Evolutionary conservation across 495 filamentous ascomycete species (phyloP).

Genomic region (Penicillium waksmanii): DNA sequence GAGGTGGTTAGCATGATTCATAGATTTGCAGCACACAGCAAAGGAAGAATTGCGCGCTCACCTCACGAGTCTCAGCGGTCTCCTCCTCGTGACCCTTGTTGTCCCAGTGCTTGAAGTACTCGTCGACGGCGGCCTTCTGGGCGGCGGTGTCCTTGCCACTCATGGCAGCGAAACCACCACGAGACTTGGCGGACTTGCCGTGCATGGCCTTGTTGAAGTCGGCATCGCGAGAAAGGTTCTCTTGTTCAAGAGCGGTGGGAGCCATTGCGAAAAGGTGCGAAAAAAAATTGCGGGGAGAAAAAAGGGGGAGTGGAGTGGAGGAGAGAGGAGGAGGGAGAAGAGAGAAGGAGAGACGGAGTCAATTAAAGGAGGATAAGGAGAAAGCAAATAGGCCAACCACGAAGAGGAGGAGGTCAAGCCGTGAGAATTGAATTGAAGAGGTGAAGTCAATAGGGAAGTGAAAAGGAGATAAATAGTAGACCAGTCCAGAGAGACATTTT

Average conservation of each 20-base stretch:
- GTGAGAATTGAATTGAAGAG: slow-evolving; percentile 12
- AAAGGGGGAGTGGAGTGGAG: slow-evolving; percentile 14
- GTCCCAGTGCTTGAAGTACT: slow-evolving; percentile 99
- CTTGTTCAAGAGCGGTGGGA: slow-evolving; percentile 73
- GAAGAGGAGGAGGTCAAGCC: slow-evolving; percentile 2
- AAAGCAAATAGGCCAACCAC: slow-evolving; percentile 22
- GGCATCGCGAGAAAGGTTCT: slow-evolving; percentile 89
- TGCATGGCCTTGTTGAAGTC: slow-evolving; percentile 92
- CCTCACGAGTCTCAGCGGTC: slow-evolving; percentile 80
- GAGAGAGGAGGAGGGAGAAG: slow-evolving; percentile 12
- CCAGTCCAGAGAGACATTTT: slow-evolving; percentile 9
- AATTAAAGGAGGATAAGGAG: slow-evolving; percentile 18
- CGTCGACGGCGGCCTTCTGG: slow-evolving; percentile 87
- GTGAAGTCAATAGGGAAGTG: background rate
- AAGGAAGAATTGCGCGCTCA: slow-evolving; percentile 34
- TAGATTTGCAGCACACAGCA: background rate
- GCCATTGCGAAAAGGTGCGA: slow-evolving; percentile 60
- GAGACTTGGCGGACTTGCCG: slow-evolving; percentile 74
- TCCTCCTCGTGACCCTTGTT: slow-evolving; percentile 80
- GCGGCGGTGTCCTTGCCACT: slow-evolving; percentile 79
- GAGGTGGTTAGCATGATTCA: background rate
- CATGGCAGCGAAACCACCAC: slow-evolving; percentile 81
- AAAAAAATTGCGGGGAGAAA: slow-evolving; percentile 24
- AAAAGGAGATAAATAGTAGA: slow-evolving; percentile 8
- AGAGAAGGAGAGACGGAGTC: slow-evolving; percentile 10